Base-by-base conservation (phyloP, 164 flowering plant genomes). In the Nelumbo lutea region DNA sequence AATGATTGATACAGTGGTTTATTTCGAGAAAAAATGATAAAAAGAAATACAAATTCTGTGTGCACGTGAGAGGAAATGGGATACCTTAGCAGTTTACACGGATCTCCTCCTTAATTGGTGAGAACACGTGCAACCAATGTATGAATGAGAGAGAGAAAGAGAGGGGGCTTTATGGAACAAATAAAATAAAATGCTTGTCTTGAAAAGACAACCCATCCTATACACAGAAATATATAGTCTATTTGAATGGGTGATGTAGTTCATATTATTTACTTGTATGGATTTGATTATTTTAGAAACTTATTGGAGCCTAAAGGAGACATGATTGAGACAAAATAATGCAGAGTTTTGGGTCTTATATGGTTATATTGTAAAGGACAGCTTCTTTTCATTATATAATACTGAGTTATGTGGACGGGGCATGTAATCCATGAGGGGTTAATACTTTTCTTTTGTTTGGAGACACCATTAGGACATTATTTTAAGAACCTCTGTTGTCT, bases 91-190 rank as follows among this genome's bases (percentile, higher is more conserved):
- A 59, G 2, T 40, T 59, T 6, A 59, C 14, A 59, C 43, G 44
- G 62, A 59, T 59, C 62, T 57, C 40, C 40, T 59, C 62, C 62
- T 59, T 40, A 59, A 59, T 5, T 59, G 43, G 62, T 59, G 62
- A 44, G 62, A 3, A 59, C 62, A 59, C 43, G 62, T 59, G 62
- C 62, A 41, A 39, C 9, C 11, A 59, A 39, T 41, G 44, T 41
- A n/a, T 60, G 62, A 0, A 8, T 15, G 60, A 9, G 11, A 10
- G 44, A 41, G 62, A 60, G 3, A 41, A 41, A 42, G 14, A 41
- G 43, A 40, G 9, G 3, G 10, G 9, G 9, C 38, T 27, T 9
- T 27, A 27, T 27, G 27, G 27, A 27, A 27, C 27, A 27, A 27
- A 27, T 27, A 27, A 27, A 27, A 27, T 27, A 27, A 27, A 0